These are phyloP conservation scores for Nicotiana knightiana DNA, from an alignment of 257 asterid genomes.

Conservation along the genomic window DNA sequence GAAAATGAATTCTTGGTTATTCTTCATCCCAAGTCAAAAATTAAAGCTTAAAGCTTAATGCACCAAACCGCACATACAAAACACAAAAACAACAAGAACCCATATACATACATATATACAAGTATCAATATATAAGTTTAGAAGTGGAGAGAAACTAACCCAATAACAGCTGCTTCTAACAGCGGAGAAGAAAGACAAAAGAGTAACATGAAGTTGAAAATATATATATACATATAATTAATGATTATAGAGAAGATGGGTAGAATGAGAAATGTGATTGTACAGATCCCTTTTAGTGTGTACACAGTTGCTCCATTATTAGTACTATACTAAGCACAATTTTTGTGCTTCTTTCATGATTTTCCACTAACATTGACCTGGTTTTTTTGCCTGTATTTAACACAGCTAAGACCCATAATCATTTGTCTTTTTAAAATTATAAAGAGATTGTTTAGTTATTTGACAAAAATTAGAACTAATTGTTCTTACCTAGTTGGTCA, in stretches of 20 bases:
- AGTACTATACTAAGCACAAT: background rate
- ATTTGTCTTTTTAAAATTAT: background rate
- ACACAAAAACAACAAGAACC: background rate
- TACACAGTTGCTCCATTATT: background rate
- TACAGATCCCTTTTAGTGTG: conserved; percentile 4
- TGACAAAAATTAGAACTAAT: background rate
- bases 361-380: background rate
- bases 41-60: background rate
- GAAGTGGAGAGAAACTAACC: too few species aligned
- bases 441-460: background rate
- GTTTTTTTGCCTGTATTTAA: background rate
- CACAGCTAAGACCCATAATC: background rate
- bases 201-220: background rate
- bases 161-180: too few species aligned
- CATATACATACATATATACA: too few species aligned
- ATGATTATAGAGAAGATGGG: background rate
- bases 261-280: conserved; percentile 1
- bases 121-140: too few species aligned
- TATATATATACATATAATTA: background rate
- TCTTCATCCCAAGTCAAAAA: background rate
- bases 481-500: background rate
- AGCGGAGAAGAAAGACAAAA: background rate
- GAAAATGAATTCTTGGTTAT: background rate
- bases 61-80: background rate
- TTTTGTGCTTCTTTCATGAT: background rate